These are phyloP conservation scores for Babjeviella inositovora DNA, from an alignment of 805 yeast genomes.

Conservation along the genomic window DNA sequence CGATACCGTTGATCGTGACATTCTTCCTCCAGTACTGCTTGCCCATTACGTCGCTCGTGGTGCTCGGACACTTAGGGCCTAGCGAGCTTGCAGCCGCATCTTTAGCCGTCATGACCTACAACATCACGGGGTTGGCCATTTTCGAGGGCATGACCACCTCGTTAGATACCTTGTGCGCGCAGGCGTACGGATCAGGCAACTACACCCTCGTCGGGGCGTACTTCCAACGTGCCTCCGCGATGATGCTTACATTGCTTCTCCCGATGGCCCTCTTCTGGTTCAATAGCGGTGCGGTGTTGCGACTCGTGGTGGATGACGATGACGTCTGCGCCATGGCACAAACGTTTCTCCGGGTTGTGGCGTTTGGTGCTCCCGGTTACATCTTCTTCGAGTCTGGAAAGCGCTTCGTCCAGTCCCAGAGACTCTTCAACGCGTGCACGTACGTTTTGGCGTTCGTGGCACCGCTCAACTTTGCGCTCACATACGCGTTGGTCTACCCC, in stretches of 20 bases:
- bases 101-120: conserved; percentile 55
- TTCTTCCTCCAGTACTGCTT: conserved; percentile 47
- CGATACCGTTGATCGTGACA: conserved; percentile 45
- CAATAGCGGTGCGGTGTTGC: conserved; percentile 27
- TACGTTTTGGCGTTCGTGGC: conserved; percentile 28
- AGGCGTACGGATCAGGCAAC: conserved; percentile 54
- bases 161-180: conserved; percentile 58
- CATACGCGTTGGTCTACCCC: conserved; percentile 31
- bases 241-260: conserved; percentile 25
- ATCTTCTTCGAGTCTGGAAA: conserved; percentile 39
- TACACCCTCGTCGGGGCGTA: conserved; percentile 41
- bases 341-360: conserved; percentile 22
- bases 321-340: conserved; percentile 31
- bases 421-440: conserved; percentile 38
- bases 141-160: conserved; percentile 58
- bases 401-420: conserved; percentile 40
- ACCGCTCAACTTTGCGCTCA: conserved; percentile 28
- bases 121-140: conserved; percentile 50
- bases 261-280: conserved; percentile 49
- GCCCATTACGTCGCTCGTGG: conserved; percentile 43
- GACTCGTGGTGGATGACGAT: conserved; percentile 28
- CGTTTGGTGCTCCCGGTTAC: conserved; percentile 35
- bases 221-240: conserved; percentile 42
- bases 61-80: conserved; percentile 54
- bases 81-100: conserved; percentile 54